Conservation (phyloP, 106 monocot genomes). For the Apostasia ramifera region DNA sequence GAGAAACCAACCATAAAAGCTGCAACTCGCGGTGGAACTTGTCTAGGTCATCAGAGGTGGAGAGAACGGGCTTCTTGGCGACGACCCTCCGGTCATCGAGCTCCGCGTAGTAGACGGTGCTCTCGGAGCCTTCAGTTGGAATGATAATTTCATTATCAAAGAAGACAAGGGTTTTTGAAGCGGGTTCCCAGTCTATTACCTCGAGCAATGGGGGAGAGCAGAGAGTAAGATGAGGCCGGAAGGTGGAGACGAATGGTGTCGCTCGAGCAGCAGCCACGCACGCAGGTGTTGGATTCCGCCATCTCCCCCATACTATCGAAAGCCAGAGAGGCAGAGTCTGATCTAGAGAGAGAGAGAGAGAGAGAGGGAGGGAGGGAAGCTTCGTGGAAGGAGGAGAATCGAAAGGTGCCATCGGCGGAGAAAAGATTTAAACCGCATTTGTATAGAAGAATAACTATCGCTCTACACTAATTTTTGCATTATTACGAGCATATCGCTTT, state of each 20-base stretch:
- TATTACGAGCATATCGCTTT: too few relatives aligned
- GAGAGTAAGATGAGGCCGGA: constrained; percentile 53
- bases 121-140: constrained; percentile 53
- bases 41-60: constrained; percentile 88
- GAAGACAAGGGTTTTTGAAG: not conserved
- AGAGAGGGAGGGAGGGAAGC: too few relatives aligned
- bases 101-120: constrained; percentile 63
- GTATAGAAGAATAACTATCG: too few relatives aligned
- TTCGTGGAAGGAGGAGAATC: too few relatives aligned
- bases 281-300: constrained; percentile 51
- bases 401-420: too few relatives aligned
- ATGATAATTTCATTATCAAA: not conserved
- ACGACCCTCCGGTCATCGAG: constrained; percentile 61
- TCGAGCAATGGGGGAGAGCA: constrained; percentile 63
- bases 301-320: constrained; percentile 16
- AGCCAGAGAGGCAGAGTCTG: too few relatives aligned
- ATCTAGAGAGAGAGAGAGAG: too few relatives aligned
- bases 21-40: constrained; percentile 83
- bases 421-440: too few relatives aligned
- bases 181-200: constrained; percentile 10
- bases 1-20: constrained; percentile 50
- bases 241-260: constrained; percentile 64
- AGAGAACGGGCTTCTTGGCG: constrained; percentile 86
- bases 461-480: too few relatives aligned
- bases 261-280: constrained; percentile 88